Base-by-base conservation (phyloP, 345 rosid species). In the Bruguiera sexangula region DNA sequence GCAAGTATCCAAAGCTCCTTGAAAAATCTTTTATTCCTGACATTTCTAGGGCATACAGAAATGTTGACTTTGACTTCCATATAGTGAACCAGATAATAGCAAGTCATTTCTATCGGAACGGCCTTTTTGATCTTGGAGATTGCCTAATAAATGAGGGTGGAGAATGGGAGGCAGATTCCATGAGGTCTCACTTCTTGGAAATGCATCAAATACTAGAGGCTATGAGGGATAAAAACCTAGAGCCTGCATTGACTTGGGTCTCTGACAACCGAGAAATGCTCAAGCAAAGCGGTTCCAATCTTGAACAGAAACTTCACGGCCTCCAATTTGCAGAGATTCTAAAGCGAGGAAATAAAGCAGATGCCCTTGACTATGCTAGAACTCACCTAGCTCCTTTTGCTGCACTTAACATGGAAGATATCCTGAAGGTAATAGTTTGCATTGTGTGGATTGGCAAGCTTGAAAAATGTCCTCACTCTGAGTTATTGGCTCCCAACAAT, bases 91-190 rank as follows among this genome's bases (percentile, higher is more conserved):
- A 88, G 71, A 81, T 94, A 67, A 76, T 89, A 82, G 84, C 86
- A 7, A 74, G 75, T 69, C 93, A 91, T 76, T 84, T 88, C 46
- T 89, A 94, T 76, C 77, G 78, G 76, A 85, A 84, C 60, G 96
- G 97, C 27, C 81, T 86, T 79, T 89, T 94, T 77, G 93, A 92
- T 71, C 68, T 88, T 24, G 96, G 97, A 54, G 96, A 94, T 77
- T 86, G 83, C 80, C 75, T 91, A 16, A 75, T 80, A 65, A 77
- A 73, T 61, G 97, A 92, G 70, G 84, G 89, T 75, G 84, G 76
- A 60, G 88, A 78, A 75, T 75, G 86, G 20, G 86, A 78, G 74
- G 83, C 76, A 13, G 61, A 63, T 60, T 69, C 61, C 68, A 59
- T 73, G 30, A 84, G 79, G 75, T 84, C 85, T 67, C 89, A 84